phyloP scores from a whole-genome alignment of 345 rosid genomes.

The Pseudoturritis turrita region DNA sequence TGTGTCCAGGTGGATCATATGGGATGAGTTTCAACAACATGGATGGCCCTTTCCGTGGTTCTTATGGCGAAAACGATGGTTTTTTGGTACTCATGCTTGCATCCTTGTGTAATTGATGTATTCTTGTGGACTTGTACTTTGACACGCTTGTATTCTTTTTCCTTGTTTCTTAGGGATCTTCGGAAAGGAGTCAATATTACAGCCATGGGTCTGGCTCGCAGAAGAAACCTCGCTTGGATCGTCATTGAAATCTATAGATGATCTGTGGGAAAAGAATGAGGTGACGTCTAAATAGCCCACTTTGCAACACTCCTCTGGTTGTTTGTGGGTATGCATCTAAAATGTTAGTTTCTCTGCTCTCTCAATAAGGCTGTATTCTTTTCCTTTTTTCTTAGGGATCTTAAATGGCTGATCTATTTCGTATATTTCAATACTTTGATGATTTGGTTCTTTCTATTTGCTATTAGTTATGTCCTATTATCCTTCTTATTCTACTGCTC shows the following conservation, averaged over 20 bases:
- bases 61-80: constrained; percentile 68
- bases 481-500: constrained; percentile 14
- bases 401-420: constrained; percentile 11
- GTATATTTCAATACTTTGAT: background rate
- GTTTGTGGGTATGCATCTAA: constrained; percentile 16
- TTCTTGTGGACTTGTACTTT: background rate
- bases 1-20: constrained; percentile 59
- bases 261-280: constrained; percentile 20
- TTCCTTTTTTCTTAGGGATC: background rate
- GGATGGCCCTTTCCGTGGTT: constrained; percentile 54
- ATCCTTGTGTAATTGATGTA: constrained; percentile 1
- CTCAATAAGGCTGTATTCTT: background rate
- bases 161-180: constrained; percentile 50
- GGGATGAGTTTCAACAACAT: constrained; percentile 50
- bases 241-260: constrained; percentile 46
- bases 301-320: constrained; percentile 8
- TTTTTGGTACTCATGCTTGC: constrained; percentile 47
- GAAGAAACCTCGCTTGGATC: constrained; percentile 64
- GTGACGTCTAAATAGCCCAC: constrained; percentile 19
- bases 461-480: background rate
- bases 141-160: background rate
- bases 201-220: constrained; percentile 67
- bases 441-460: constrained; percentile 11
- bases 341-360: constrained; percentile 8
- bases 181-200: constrained; percentile 58